phyloP scores from a whole-genome alignment of 768 basidiomycete species.

The Russula sp. region DNA sequence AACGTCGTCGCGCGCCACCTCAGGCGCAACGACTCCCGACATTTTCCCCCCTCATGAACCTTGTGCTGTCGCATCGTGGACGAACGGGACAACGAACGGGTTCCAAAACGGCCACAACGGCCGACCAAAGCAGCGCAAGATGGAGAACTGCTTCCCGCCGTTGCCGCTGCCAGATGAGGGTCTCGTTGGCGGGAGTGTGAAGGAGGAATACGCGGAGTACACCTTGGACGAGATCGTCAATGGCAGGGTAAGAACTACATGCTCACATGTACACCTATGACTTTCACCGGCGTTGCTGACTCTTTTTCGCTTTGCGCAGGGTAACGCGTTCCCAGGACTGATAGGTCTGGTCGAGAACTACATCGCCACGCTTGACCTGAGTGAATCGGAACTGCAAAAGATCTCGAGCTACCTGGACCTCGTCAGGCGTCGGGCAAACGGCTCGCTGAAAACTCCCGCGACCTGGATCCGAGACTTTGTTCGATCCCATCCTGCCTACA shows the following conservation, averaged over 20 bases:
- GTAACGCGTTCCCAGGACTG: conserved; percentile 66
- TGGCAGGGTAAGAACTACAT: conserved; percentile 58
- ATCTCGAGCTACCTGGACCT: conserved; percentile 77
- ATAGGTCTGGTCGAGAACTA: conserved; percentile 77
- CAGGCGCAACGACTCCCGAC: conserved; percentile 33
- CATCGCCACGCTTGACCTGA: conserved; percentile 77
- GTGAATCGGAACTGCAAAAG: conserved; percentile 46
- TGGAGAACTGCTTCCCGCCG: conserved; percentile 67
- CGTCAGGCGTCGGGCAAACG: conserved; percentile 69
- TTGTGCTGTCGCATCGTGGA: conserved; percentile 28
- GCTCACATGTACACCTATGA: no score
- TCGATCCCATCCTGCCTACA: conserved; percentile 83
- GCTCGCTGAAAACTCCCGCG: conserved; percentile 77
- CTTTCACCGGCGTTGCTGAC: neutral
- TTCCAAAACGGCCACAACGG: conserved; percentile 4
- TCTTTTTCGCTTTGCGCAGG: conserved; percentile 31
- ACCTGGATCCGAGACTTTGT: conserved; percentile 94
- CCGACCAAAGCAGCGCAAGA: conserved; percentile 47
- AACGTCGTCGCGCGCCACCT: conserved; percentile 29
- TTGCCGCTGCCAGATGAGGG: conserved; percentile 47
- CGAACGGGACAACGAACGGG: conserved; percentile 22
- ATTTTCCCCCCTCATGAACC: conserved; percentile 14
- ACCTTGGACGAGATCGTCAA: conserved; percentile 88
- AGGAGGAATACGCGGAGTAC: conserved; percentile 90
- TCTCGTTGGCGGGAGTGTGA: conserved; percentile 38